These are phyloP conservation scores for Tylopilus sp. DNA, from an alignment of 1,284 basidiomycete genomes.

Conservation along the genomic window DNA sequence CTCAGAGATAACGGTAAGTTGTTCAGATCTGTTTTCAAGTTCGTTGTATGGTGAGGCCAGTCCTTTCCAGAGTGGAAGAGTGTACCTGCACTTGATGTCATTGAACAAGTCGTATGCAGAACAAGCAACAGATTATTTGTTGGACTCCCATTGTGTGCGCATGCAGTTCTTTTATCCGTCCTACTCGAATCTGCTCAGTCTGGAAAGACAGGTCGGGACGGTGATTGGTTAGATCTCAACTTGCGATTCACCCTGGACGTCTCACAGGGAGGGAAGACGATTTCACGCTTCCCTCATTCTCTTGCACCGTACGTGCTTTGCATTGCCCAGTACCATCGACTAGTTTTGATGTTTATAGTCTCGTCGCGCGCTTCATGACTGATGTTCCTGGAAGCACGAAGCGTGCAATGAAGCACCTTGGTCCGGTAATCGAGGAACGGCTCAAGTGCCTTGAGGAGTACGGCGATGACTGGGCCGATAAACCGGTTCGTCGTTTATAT, in stretches of 20 bases:
- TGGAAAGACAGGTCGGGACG: constrained; percentile 27
- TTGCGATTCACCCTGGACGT: constrained; percentile 47
- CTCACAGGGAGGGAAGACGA: constrained; percentile 33
- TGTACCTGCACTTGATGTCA: constrained; percentile 26
- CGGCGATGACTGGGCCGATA: constrained; percentile 50
- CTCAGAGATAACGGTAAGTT: constrained; percentile 29
- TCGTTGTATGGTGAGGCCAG: neutral
- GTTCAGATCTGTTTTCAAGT: no score
- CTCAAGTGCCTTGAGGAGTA: constrained; percentile 39
- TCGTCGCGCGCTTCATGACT: constrained; percentile 4
- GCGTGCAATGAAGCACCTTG: constrained; percentile 39
- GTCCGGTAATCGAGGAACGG: constrained; percentile 51
- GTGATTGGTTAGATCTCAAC: constrained; percentile 49
- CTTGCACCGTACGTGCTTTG: constrained; percentile 48
- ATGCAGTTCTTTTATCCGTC: neutral
- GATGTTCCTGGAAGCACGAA: neutral
- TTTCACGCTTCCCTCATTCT: constrained; percentile 50
- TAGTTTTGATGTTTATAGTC: neutral
- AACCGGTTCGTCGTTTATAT: constrained; percentile 43
- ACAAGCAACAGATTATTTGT: constrained; percentile 52
- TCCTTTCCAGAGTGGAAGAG: constrained; percentile 42
- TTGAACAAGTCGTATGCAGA: constrained; percentile 43
- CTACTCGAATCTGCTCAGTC: neutral
- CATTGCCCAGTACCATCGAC: neutral
- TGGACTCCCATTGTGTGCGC: constrained; percentile 43